A percentile compares a stretch with the other conserved stretches of the same genome.
These are phyloP conservation scores for Manihot esculenta DNA, from an alignment of 441 rosid species.

Conservation along the genomic window DNA sequence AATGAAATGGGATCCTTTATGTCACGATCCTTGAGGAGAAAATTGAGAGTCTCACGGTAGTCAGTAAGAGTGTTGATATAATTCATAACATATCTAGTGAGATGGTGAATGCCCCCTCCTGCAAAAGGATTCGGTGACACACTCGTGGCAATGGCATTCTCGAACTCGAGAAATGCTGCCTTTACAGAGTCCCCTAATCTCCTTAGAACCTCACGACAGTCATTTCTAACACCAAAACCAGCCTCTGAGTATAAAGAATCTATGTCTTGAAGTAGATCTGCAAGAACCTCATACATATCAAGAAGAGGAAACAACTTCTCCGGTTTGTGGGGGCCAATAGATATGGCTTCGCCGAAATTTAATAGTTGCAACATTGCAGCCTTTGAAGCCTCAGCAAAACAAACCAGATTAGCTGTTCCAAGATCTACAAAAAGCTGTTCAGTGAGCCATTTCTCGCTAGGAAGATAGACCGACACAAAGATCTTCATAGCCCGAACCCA, in stretches of 20 bases:
- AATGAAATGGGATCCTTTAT: slow-evolving; percentile 30
- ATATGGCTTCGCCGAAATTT: slow-evolving; percentile 82
- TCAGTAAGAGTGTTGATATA: slow-evolving; percentile 64
- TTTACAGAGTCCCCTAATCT: slow-evolving; percentile 66
- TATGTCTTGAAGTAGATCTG: slow-evolving; percentile 65
- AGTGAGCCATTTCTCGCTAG: slow-evolving; percentile 65
- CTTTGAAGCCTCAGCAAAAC: slow-evolving; percentile 72
- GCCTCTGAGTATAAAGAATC: slow-evolving; percentile 50
- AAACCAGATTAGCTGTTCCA: slow-evolving; percentile 35
- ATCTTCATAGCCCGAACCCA: slow-evolving; percentile 72
- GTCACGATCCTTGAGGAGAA: slow-evolving; percentile 51
- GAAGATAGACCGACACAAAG: slow-evolving; percentile 63
- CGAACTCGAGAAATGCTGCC: slow-evolving; percentile 67
- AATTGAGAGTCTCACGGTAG: slow-evolving; percentile 55
- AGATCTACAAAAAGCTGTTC: slow-evolving; percentile 61
- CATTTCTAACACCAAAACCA: slow-evolving; percentile 52
- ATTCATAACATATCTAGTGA: slow-evolving; percentile 84
- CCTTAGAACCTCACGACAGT: slow-evolving; percentile 57
- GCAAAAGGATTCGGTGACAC: slow-evolving; percentile 57
- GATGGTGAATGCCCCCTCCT: slow-evolving; percentile 71
- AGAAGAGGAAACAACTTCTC: slow-evolving; percentile 75
- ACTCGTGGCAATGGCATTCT: slow-evolving; percentile 62
- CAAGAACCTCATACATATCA: slow-evolving; percentile 76
- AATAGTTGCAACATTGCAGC: slow-evolving; percentile 70
- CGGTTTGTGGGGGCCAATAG: slow-evolving; percentile 70